Evolutionary conservation across 495 filamentous ascomycete species (phyloP), one percentile per base, ranked within the genome.

Genomic region (Annulohypoxylon nitens): DNA sequence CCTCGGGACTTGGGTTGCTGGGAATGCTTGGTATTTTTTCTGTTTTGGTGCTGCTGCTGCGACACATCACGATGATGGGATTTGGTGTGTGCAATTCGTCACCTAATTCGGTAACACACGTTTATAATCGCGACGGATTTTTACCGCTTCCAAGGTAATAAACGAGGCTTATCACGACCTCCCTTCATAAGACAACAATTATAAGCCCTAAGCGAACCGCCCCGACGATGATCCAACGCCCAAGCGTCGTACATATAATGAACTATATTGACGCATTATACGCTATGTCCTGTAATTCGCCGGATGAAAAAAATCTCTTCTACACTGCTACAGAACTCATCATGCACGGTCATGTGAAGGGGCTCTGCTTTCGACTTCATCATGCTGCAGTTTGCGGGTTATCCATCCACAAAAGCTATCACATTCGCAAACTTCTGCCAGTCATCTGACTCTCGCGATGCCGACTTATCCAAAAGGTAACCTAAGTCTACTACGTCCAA

Each of bases 191-290:
- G 11, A n/a, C 6, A 33, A 33, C n/a, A 8, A 20, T 20, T 30
- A 16, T 16, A 33, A 57, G 12, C n/a, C 10, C 33, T 26, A 51
- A 51, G 48, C 48, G 23, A 51, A 25, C 11, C 23, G 18, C 9
- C 30, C 50, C 6, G 25, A 54, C 25, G 25, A 54, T 33, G 25
- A 54, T 33, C 23, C 50, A 54, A 25, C 25, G 25, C 50, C 25
- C 25, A 30, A 33, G 23, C 25, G 12, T 30, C 23, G 50, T 54
- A 54, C 30, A 55, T 37, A 37, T 18, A 37, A 33, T 9, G 30
- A 55, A 25, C 50, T 12, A 57, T 57, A 36, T 57, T 57, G 53
- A 57, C 20, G 53, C 53, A 57, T 37, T 34, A 37, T 37, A 57
- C 53, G 33, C 53, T 57, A 37, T 57, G 53, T n/a, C 53, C 33